Percentiles rank a stretch among this genome's conserved stretches.
These are phyloP conservation scores for Alternaria panax DNA, from an alignment of 2,329 filamentous ascomycete genomes.

Conservation along the genomic window DNA sequence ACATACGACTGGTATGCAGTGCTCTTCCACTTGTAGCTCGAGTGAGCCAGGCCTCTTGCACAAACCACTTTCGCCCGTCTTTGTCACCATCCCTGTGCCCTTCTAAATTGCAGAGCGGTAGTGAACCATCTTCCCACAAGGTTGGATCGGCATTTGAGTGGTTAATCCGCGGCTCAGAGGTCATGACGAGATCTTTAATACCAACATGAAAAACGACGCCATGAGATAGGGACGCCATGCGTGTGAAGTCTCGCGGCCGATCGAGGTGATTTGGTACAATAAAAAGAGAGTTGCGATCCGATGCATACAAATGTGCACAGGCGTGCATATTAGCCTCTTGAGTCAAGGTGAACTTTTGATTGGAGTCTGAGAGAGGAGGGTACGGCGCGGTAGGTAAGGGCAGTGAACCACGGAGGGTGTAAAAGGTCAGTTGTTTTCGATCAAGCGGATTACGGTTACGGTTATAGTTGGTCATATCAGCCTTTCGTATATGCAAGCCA, in stretches of 20 bases:
- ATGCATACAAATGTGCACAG: conserved; percentile 65
- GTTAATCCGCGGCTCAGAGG: conserved; percentile 30
- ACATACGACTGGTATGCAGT: conserved; percentile 39
- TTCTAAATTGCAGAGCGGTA: conserved; percentile 34
- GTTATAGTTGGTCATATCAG: conserved; percentile 62
- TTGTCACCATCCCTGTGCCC: conserved; percentile 20
- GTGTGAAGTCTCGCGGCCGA: conserved; percentile 31
- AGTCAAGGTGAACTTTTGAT: conserved; percentile 11
- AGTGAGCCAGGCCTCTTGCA: conserved; percentile 30
- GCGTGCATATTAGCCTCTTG: conserved; percentile 61
- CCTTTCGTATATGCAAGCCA: conserved; percentile 59
- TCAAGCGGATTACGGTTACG: conserved; percentile 45
- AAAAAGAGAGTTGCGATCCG: conserved; percentile 63
- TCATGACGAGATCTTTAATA: conserved; percentile 34
- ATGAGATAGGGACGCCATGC: conserved; percentile 44
- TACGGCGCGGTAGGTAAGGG: conserved; percentile 35
- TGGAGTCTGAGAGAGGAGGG: conserved; percentile 15
- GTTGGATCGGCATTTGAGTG: conserved; percentile 29
- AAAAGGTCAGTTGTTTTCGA: conserved; percentile 44
- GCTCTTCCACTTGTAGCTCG: conserved; percentile 35
- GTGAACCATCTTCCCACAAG: conserved; percentile 28
- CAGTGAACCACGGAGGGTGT: conserved; percentile 45
- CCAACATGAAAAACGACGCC: conserved; percentile 46
- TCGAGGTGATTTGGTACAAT: conserved; percentile 57
- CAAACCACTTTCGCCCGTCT: conserved; percentile 43